Conservation (phyloP, 805 yeast genomes). For the Yarrowia deformans region DNA sequence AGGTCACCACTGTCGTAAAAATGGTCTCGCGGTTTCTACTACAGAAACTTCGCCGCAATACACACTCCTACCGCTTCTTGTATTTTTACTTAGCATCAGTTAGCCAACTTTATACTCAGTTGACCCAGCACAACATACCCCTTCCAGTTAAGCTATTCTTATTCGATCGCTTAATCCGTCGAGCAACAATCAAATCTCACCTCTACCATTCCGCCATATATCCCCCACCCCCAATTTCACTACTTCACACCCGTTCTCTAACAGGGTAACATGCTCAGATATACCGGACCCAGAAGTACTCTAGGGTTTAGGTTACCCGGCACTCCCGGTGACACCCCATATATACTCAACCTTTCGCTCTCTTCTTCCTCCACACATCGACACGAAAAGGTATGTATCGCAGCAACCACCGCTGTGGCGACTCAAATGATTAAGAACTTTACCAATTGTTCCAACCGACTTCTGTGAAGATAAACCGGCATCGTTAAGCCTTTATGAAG, state of each 20-base stretch:
- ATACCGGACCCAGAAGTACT: not conserved
- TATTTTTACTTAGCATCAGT: too few relatives aligned
- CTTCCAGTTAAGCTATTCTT: not conserved
- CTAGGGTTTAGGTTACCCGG: slow-evolving; percentile 23
- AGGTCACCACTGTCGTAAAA: too few relatives aligned
- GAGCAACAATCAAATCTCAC: not conserved
- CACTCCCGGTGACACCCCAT: not conserved
- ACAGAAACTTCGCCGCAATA: too few relatives aligned
- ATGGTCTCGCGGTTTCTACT: too few relatives aligned
- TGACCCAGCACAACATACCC: too few relatives aligned
- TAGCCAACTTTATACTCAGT: too few relatives aligned
- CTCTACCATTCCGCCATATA: not conserved
- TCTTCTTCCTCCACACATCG: slow-evolving; percentile 20
- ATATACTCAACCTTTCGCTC: slow-evolving; percentile 13
- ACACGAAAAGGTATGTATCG: slow-evolving; percentile 36
- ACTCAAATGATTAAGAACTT: slow-evolving; percentile 35
- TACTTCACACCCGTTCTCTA: not conserved
- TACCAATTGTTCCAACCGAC: slow-evolving; percentile 39
- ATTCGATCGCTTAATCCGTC: not conserved
- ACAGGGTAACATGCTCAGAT: slow-evolving; percentile 18
- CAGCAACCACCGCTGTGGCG: not conserved
- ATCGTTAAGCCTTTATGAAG: slow-evolving; percentile 39
- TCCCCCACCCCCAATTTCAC: not conserved
- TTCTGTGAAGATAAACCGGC: slow-evolving; percentile 39
- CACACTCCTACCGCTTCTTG: too few relatives aligned